Evolutionary conservation across 1,139 yeast species (phyloP).

Genomic region (Candida sanyaensis): DNA sequence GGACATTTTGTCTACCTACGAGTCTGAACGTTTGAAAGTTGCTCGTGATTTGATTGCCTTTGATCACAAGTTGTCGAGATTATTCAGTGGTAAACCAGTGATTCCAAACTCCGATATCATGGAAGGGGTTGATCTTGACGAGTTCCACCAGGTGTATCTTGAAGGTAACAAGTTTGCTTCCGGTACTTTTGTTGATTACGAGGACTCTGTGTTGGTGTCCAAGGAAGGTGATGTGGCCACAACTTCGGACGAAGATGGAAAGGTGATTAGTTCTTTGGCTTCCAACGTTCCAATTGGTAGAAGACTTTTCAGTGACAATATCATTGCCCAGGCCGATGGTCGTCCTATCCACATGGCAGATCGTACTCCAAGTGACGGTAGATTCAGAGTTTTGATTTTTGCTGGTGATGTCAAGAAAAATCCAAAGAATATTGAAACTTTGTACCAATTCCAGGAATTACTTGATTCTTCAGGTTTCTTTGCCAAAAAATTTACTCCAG

Average conservation of each 20-base stretch:
- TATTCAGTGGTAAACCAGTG: conserved; percentile 30
- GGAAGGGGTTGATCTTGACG: conserved; percentile 25
- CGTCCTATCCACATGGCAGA: conserved; percentile 25
- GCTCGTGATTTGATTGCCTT: conserved; percentile 33
- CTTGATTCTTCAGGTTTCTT: conserved; percentile 17
- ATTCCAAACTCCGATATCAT: conserved; percentile 16
- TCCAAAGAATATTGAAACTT: conserved; percentile 13
- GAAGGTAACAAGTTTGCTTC: conserved; percentile 32
- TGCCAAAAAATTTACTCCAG: conserved; percentile 25
- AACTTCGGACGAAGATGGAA: conserved; percentile 8
- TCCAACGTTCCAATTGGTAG: conserved; percentile 26
- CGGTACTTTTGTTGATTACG: conserved; percentile 30
- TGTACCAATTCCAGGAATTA: conserved; percentile 19
- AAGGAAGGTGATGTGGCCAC: conserved; percentile 1
- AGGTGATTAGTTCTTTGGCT: conserved; percentile 17
- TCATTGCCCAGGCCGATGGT: conserved; percentile 26
- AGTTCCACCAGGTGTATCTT: conserved; percentile 25
- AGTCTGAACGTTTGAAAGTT: conserved; percentile 27
- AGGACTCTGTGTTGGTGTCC: conserved; percentile 17
- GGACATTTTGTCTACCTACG: conserved; percentile 28
- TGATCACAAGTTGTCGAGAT: conserved; percentile 30
- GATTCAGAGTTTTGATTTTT: conserved; percentile 28
- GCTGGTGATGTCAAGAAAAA: conserved; percentile 21
- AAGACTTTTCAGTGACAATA: conserved; percentile 23
- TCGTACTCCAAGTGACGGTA: conserved; percentile 22